Conservation (phyloP, 257 asterid genomes). For the Datura wrightii region DNA sequence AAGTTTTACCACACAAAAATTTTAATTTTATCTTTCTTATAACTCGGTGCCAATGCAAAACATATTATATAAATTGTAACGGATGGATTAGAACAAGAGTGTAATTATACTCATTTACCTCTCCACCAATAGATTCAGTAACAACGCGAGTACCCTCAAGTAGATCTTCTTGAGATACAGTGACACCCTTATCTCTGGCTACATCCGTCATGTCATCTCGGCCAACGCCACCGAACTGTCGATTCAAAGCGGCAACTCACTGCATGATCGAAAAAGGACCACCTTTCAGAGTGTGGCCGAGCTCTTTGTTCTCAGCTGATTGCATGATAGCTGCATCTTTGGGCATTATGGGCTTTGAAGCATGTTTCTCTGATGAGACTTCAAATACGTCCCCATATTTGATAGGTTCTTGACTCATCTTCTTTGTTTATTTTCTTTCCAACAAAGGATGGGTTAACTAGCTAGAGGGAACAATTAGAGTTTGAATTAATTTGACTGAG, state of each 20-base stretch:
- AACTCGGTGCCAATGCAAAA: too few species aligned
- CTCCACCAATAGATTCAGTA: conserved; percentile 32
- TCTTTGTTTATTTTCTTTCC: neutral
- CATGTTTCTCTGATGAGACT: conserved; percentile 32
- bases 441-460: too few species aligned
- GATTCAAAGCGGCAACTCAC: conserved; percentile 34
- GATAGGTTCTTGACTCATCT: conserved; percentile 28
- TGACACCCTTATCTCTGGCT: conserved; percentile 26
- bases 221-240: conserved; percentile 14
- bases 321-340: conserved; percentile 37
- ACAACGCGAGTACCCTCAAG: conserved; percentile 23
- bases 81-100: too few species aligned
- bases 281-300: conserved; percentile 31
- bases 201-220: conserved; percentile 31
- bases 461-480: too few species aligned
- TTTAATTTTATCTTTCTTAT: too few species aligned
- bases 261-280: conserved; percentile 37
- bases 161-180: conserved; percentile 6
- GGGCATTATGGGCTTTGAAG: conserved; percentile 29
- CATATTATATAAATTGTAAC: too few species aligned
- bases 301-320: conserved; percentile 30
- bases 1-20: too few species aligned
- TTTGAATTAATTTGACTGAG: too few species aligned
- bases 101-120: too few species aligned
- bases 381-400: conserved; percentile 39